phyloP scores from a whole-genome alignment of 1,284 basidiomycete species.

The Pseudozyma tsukubaensis region DNA sequence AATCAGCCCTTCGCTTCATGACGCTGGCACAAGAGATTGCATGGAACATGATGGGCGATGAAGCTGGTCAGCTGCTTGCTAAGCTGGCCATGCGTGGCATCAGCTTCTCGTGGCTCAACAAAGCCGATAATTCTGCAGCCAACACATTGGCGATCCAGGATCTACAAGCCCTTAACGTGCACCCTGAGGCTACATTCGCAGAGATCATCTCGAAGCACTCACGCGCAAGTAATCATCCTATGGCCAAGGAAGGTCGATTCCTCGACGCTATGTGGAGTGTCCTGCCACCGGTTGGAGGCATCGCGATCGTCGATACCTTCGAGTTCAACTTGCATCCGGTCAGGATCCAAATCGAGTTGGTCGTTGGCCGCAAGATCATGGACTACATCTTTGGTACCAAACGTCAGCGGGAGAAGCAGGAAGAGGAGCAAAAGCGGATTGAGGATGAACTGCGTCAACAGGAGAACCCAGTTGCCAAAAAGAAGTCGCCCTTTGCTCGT shows the following conservation, averaged over 20 bases:
- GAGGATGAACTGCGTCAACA: constrained; percentile 17
- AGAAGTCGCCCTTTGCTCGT: constrained; percentile 49
- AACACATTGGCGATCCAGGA: constrained; percentile 83
- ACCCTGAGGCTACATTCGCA: constrained; percentile 83
- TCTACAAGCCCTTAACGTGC: constrained; percentile 85
- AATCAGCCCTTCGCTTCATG: constrained; percentile 82
- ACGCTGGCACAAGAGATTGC: constrained; percentile 87
- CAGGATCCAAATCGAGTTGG: constrained; percentile 80
- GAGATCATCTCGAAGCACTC: constrained; percentile 83
- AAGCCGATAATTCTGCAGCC: constrained; percentile 87
- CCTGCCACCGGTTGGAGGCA: constrained; percentile 83
- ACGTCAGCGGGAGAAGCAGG: constrained; percentile 48
- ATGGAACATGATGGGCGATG: constrained; percentile 89
- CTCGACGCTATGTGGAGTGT: constrained; percentile 62
- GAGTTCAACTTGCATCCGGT: constrained; percentile 83
- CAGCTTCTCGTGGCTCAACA: constrained; percentile 85
- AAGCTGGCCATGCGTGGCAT: constrained; percentile 86
- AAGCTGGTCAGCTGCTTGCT: constrained; percentile 78
- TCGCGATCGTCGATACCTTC: constrained; percentile 87
- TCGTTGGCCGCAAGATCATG: constrained; percentile 83
- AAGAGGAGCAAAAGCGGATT: constrained; percentile 43
- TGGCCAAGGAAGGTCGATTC: constrained; percentile 61
- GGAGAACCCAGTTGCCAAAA: constrained; percentile 22
- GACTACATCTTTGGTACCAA: constrained; percentile 80
- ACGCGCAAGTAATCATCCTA: constrained; percentile 44